These are phyloP conservation scores for Trypanosoma caninum DNA, from an alignment of 208 protist species.

Conservation along the genomic window DNA sequence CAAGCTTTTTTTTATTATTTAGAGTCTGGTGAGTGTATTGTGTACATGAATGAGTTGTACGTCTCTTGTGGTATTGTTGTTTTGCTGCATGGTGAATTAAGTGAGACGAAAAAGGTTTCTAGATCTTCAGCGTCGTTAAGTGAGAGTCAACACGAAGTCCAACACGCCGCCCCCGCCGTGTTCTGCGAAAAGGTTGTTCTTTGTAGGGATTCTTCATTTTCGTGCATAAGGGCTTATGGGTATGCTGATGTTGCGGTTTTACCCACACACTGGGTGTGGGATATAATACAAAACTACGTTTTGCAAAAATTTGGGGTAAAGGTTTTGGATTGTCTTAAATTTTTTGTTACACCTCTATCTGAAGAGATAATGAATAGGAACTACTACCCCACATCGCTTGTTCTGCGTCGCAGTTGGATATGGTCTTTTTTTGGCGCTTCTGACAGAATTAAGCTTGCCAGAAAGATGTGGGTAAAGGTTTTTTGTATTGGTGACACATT, in stretches of 20 bases:
- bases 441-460: conserved; percentile 73
- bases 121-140: not conserved
- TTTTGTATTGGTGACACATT: conserved; percentile 73
- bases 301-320: conserved; percentile 29
- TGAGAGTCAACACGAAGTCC: not conserved
- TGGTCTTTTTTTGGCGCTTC: conserved; percentile 67
- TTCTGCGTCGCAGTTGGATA: conserved; percentile 85
- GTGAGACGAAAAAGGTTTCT: conserved; percentile 21
- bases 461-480: conserved; percentile 64
- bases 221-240: conserved; percentile 40
- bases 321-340: conserved; percentile 50
- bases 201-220: conserved; percentile 67
- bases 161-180: conserved; percentile 46
- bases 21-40: conserved; percentile 50
- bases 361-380: conserved; percentile 50
- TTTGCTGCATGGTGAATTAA: conserved; percentile 73
- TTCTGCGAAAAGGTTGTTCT: conserved; percentile 70
- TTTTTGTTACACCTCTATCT: conserved; percentile 51
- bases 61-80: conserved; percentile 75
- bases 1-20: conserved; percentile 54
- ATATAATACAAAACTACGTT: conserved; percentile 51
- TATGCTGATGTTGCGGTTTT: conserved; percentile 73
- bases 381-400: conserved; percentile 69
- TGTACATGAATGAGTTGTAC: conserved; percentile 79
- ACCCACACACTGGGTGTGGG: conserved; percentile 79